These are phyloP conservation scores for Suhomyces panamericanus DNA, from an alignment of 1,139 yeast genomes.

Conservation along the genomic window DNA sequence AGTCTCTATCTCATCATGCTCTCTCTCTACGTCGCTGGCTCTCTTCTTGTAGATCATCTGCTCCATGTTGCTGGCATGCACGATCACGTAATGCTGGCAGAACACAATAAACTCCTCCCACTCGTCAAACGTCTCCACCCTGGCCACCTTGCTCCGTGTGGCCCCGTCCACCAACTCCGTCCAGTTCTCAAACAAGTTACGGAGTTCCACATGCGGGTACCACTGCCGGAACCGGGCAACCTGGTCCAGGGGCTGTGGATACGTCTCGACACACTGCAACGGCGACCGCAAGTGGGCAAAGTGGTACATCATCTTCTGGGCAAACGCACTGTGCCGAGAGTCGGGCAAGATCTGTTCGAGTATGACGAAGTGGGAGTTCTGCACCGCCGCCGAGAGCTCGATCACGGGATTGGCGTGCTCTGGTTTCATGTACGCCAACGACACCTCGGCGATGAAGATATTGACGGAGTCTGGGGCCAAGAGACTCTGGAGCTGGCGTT, in stretches of 20 bases:
- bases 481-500: conserved; percentile 30
- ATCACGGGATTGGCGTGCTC: conserved; percentile 67
- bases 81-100: conserved; percentile 72
- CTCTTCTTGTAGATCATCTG: conserved; percentile 6
- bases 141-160: conserved; percentile 44
- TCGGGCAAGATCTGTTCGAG: conserved; percentile 74
- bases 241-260: conserved; percentile 56
- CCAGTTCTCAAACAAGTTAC: conserved; percentile 64
- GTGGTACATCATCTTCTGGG: conserved; percentile 73
- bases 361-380: conserved; percentile 61
- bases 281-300: conserved; percentile 70
- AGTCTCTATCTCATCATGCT: too few relatives aligned
- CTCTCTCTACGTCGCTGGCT: too few relatives aligned
- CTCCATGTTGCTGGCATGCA: conserved; percentile 57
- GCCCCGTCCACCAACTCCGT: conserved; percentile 37
- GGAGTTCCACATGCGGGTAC: conserved; percentile 51
- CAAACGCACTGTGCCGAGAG: conserved; percentile 64
- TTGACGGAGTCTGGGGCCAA: conserved; percentile 37
- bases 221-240: conserved; percentile 45
- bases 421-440: conserved; percentile 77
- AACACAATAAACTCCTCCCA: conserved; percentile 79
- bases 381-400: conserved; percentile 39
- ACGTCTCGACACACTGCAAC: conserved; percentile 61
- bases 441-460: conserved; percentile 78
- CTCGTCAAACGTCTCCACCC: conserved; percentile 74